A percentile compares a stretch with the other conserved stretches of the same genome.
Evolutionary conservation across 805 yeast species (phyloP).

Genomic region (Suhomyces kilbournensis): DNA sequence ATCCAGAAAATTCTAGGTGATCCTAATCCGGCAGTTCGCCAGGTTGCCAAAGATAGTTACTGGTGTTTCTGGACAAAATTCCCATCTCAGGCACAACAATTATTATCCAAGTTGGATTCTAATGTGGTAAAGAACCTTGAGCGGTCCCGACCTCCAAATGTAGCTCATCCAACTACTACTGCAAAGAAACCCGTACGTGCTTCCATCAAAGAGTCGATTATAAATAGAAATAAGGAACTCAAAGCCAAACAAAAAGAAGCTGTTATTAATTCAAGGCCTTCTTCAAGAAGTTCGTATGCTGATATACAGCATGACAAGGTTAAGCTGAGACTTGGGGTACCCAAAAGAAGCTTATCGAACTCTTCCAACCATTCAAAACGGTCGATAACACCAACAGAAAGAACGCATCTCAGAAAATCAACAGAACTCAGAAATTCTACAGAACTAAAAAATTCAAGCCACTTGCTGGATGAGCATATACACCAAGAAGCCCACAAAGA

Average conservation of each 20-base stretch:
- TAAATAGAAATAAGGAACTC: constrained; percentile 42
- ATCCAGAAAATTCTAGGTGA: constrained; percentile 65
- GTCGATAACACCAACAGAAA: constrained; percentile 17
- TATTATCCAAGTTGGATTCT: constrained; percentile 21
- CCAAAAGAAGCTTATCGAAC: constrained; percentile 1
- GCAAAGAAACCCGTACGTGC: constrained; percentile 30
- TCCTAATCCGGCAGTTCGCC: constrained; percentile 79
- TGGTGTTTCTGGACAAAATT: constrained; percentile 64
- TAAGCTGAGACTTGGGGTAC: neutral
- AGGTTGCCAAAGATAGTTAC: constrained; percentile 64
- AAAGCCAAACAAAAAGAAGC: constrained; percentile 20
- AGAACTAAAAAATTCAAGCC: neutral
- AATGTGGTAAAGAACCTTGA: constrained; percentile 12
- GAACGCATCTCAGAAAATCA: neutral
- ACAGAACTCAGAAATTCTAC: neutral
- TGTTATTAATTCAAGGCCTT: constrained; percentile 17
- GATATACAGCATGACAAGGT: neutral
- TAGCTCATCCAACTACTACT: neutral
- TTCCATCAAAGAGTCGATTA: constrained; percentile 48
- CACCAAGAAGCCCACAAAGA: neutral
- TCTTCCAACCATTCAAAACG: constrained; percentile 8
- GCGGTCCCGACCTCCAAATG: constrained; percentile 10
- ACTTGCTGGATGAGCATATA: neutral
- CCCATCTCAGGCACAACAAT: constrained; percentile 48
- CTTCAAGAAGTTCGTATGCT: constrained; percentile 13